Evolutionary conservation across 345 rosid genomes (phyloP).

Genomic region (Ailanthus altissimus): DNA sequence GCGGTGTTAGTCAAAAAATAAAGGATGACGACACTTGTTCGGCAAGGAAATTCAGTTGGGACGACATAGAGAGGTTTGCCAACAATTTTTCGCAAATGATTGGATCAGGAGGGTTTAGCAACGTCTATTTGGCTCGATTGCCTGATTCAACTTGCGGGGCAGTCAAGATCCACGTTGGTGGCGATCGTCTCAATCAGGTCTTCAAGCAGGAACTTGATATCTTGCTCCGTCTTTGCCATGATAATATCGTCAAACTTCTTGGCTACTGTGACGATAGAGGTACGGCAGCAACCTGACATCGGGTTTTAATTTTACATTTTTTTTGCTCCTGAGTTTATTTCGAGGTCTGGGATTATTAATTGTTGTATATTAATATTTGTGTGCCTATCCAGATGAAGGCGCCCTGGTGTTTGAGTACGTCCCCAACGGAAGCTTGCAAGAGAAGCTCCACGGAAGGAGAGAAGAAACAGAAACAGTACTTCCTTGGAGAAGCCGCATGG

Average conservation of each 20-base stretch:
- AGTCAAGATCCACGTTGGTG: slow-evolving; percentile 59
- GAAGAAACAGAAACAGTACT: slow-evolving; percentile 30
- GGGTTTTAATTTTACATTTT: slow-evolving; percentile 7
- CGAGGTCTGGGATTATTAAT: not conserved
- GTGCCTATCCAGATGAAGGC: slow-evolving; percentile 50
- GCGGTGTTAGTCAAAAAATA: slow-evolving; percentile 7
- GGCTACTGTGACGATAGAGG: slow-evolving; percentile 77
- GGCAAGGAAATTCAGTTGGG: slow-evolving; percentile 50
- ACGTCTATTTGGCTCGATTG: slow-evolving; percentile 63
- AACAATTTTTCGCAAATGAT: slow-evolving; percentile 50
- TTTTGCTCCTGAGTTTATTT: not conserved
- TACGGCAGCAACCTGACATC: slow-evolving; percentile 10
- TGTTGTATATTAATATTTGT: not conserved
- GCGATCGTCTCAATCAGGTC: slow-evolving; percentile 61
- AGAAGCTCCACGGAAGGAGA: slow-evolving; percentile 50
- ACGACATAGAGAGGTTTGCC: slow-evolving; percentile 51
- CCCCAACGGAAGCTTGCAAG: slow-evolving; percentile 73
- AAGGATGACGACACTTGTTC: slow-evolving; percentile 21
- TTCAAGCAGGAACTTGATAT: slow-evolving; percentile 78
- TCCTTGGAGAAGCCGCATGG: slow-evolving; percentile 62
- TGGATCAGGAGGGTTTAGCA: slow-evolving; percentile 86
- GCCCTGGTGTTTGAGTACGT: slow-evolving; percentile 74
- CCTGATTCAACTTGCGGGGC: slow-evolving; percentile 47
- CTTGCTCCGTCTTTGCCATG: slow-evolving; percentile 64
- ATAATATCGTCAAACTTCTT: slow-evolving; percentile 69